Percentiles rank a stretch among this genome's conserved stretches.
Evolutionary conservation across 2,329 filamentous ascomycete genomes (phyloP).

Genomic region (Clarireedia hainanense): DNA sequence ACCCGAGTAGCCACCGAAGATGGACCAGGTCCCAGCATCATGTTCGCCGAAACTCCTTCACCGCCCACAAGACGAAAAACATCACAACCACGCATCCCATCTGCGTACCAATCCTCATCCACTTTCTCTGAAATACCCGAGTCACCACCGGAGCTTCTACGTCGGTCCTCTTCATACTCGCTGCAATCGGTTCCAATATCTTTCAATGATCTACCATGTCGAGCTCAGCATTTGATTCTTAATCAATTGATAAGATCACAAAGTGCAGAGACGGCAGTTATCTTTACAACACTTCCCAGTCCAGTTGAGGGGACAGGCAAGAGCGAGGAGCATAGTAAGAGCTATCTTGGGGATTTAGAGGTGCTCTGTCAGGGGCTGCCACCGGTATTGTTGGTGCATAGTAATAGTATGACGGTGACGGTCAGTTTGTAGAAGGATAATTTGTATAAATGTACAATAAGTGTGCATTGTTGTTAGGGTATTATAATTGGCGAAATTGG

Average conservation of each 20-base stretch:
- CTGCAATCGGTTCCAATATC: conserved; percentile 23
- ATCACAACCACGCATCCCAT: conserved; percentile 27
- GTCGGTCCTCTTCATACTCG: conserved; percentile 19
- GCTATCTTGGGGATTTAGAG: conserved; percentile 23
- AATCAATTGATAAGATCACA: conserved; percentile 26
- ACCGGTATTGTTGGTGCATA: conserved; percentile 16
- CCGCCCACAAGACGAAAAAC: conserved; percentile 17
- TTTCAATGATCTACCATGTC: conserved; percentile 16
- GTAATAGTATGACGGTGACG: conserved; percentile 21
- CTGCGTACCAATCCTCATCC: conserved; percentile 17
- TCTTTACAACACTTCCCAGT: conserved; percentile 74
- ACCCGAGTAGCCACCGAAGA: conserved; percentile 50
- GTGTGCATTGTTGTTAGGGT: too few relatives aligned
- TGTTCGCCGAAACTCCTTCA: conserved; percentile 38
- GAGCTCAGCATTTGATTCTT: conserved; percentile 26
- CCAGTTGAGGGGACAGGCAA: conserved; percentile 37
- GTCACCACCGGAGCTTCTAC: conserved; percentile 24
- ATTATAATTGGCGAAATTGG: too few relatives aligned
- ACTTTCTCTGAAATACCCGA: conserved; percentile 41
- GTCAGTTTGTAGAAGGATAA: conserved; percentile 7
- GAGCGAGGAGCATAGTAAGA: conserved; percentile 19
- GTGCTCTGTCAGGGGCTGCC: conserved; percentile 19
- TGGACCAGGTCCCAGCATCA: conserved; percentile 61
- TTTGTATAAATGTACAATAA: too few relatives aligned
- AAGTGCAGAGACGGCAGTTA: conserved; percentile 28